phyloP scores from a whole-genome alignment of 331 rosid species.

The Telfairia occidentalis region DNA sequence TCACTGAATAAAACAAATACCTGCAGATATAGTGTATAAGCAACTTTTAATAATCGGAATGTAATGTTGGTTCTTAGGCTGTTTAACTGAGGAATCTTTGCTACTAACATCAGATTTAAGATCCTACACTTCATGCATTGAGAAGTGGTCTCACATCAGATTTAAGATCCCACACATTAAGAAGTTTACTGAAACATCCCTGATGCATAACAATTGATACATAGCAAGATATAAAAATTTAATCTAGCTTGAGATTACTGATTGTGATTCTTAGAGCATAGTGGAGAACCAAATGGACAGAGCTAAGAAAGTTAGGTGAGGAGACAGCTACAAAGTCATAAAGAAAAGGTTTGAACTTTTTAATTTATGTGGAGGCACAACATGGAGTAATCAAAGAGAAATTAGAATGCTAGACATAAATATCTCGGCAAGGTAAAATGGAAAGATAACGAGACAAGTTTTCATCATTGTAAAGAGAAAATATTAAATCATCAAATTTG shows the following conservation, averaged over 20 bases:
- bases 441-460: background rate
- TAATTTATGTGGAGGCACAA: background rate
- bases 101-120: background rate
- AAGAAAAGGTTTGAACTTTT: background rate
- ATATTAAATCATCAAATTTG: background rate
- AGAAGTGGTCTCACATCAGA: background rate
- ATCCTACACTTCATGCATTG: background rate
- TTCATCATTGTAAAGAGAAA: background rate
- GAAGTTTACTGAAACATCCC: background rate
- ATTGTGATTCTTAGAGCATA: background rate
- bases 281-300: background rate
- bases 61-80: background rate
- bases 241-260: background rate
- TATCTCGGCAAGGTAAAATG: background rate
- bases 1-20: conserved; percentile 73
- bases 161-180: background rate
- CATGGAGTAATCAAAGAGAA: background rate
- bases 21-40: conserved; percentile 26
- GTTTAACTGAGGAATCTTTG: background rate
- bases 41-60: background rate
- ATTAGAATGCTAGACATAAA: background rate
- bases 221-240: background rate
- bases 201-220: background rate
- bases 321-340: background rate
- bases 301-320: background rate